Evolutionary conservation across 352 stramenopile species (phyloP).

Genomic region (Thraustotheca clavata): DNA sequence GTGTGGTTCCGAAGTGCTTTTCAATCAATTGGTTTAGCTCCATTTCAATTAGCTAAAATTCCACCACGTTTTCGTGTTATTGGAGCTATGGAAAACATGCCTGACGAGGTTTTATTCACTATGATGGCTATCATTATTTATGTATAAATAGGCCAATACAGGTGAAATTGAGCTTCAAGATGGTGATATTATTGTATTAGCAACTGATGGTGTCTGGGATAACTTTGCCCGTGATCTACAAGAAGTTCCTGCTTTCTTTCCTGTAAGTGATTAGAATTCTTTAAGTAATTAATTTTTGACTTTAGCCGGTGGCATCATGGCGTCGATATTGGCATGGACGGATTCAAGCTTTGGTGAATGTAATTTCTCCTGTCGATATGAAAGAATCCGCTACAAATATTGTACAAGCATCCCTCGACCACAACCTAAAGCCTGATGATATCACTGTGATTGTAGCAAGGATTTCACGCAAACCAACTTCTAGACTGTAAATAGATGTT

Average conservation of each 20-base stretch:
- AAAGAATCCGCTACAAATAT: conserved; percentile 48
- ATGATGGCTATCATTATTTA: not conserved
- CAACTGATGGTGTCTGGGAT: conserved; percentile 77
- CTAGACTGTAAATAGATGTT: conserved; percentile 4
- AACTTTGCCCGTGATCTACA: conserved; percentile 59
- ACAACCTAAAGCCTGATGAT: conserved; percentile 80
- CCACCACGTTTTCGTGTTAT: conserved; percentile 60
- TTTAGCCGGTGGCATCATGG: conserved; percentile 53
- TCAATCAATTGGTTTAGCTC: conserved; percentile 48
- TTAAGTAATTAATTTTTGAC: not conserved
- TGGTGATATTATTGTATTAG: conserved; percentile 66
- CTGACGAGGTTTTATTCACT: conserved; percentile 38
- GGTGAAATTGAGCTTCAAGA: conserved; percentile 61
- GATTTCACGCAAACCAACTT: conserved; percentile 26
- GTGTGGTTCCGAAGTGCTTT: conserved; percentile 72
- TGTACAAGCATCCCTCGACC: conserved; percentile 53
- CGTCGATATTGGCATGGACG: conserved; percentile 50
- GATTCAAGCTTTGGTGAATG: conserved; percentile 46
- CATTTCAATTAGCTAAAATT: conserved; percentile 73
- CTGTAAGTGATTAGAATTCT: conserved; percentile 30
- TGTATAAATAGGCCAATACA: conserved; percentile 43
- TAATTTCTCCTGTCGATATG: conserved; percentile 36
- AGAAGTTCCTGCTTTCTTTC: conserved; percentile 38
- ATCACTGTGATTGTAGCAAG: conserved; percentile 72
- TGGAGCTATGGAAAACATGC: conserved; percentile 70